A percentile compares a stretch with the other conserved stretches of the same genome.
phyloP scores from a whole-genome alignment of 2,329 filamentous ascomycete genomes.

The Scedosporium dehoogii region DNA sequence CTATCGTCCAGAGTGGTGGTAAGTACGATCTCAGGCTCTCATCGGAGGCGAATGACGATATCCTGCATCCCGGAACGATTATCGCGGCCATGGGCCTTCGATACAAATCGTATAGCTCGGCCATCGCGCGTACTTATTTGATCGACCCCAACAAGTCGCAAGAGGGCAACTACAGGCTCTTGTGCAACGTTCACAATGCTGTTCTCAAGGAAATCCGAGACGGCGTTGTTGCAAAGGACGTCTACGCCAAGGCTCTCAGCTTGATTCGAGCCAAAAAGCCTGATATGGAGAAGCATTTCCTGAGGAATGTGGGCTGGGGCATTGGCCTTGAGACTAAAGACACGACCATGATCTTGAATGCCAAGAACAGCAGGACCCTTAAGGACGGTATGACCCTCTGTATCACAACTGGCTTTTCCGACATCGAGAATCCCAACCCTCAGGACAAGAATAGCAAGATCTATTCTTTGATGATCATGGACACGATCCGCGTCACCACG shows the following conservation, averaged over 20 bases:
- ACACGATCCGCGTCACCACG: slow-evolving; percentile 81
- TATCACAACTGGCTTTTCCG: slow-evolving; percentile 80
- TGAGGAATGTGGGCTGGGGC: slow-evolving; percentile 84
- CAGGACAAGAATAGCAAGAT: slow-evolving; percentile 83
- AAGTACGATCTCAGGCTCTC: slow-evolving; percentile 84
- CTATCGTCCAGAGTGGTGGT: slow-evolving; percentile 88
- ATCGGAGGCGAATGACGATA: slow-evolving; percentile 68
- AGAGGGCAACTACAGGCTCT: slow-evolving; percentile 85
- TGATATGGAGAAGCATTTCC: slow-evolving; percentile 87
- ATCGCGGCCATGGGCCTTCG: slow-evolving; percentile 83
- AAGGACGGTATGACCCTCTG: slow-evolving; percentile 97
- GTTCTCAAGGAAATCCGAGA: slow-evolving; percentile 86
- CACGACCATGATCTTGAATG: slow-evolving; percentile 70
- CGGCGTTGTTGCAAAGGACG: slow-evolving; percentile 75
- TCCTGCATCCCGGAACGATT: slow-evolving; percentile 85
- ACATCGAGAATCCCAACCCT: slow-evolving; percentile 76
- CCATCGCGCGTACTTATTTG: slow-evolving; percentile 86
- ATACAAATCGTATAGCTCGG: slow-evolving; percentile 92
- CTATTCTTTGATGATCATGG: slow-evolving; percentile 84
- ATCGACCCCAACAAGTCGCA: slow-evolving; percentile 96
- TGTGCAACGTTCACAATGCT: slow-evolving; percentile 75
- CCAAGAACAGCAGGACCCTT: slow-evolving; percentile 70
- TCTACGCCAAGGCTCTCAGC: slow-evolving; percentile 77
- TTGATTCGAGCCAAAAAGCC: slow-evolving; percentile 85
- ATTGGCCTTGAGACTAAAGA: slow-evolving; percentile 91